Evolutionary conservation across 2,329 filamentous ascomycete genomes (phyloP).

Genomic region (Fusarium graminum): DNA sequence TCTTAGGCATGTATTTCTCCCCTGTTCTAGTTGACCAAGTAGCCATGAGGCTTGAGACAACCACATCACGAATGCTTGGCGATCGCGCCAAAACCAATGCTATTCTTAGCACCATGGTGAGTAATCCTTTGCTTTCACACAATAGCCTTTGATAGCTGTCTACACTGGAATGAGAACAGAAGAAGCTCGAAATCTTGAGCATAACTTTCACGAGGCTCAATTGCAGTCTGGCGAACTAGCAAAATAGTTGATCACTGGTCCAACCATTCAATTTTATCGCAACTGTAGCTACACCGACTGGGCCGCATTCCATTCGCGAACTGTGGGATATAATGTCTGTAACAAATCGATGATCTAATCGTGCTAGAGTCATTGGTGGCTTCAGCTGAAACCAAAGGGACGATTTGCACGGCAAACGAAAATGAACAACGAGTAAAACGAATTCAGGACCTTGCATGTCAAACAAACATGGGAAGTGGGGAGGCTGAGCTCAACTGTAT

Average conservation of each 20-base stretch:
- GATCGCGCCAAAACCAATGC: not conserved
- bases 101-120: constrained; percentile 17
- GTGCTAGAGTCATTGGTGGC: not conserved
- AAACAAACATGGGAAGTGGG: not conserved
- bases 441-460: constrained; percentile 12
- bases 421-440: constrained; percentile 20
- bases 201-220: not conserved
- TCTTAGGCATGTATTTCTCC: not conserved
- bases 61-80: not conserved
- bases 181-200: not conserved
- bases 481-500: not conserved
- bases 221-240: constrained; percentile 1
- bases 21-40: not conserved
- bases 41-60: not conserved
- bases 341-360: not conserved
- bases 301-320: constrained; percentile 9
- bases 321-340: not conserved
- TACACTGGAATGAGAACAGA: constrained; percentile 17
- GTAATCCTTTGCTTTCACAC: not conserved
- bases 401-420: not conserved
- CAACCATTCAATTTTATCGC: constrained; percentile 11
- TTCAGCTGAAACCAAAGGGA: constrained; percentile 15
- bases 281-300: constrained; percentile 13
- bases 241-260: constrained; percentile 4
- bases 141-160: not conserved